Evolutionary conservation across 345 rosid genomes (phyloP).

Genomic region (Citrus cavaleriei): DNA sequence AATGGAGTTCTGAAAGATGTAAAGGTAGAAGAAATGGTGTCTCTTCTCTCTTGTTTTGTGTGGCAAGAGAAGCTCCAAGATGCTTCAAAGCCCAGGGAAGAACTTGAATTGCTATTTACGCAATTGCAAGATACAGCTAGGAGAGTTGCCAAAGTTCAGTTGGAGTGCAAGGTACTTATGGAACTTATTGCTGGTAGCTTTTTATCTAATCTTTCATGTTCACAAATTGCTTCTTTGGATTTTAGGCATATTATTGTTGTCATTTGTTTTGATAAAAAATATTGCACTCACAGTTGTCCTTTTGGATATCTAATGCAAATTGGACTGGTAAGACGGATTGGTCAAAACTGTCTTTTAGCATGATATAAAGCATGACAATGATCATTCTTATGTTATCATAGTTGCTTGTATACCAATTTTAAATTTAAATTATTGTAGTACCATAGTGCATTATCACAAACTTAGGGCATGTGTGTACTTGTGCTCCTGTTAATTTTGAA

Average conservation of each 20-base stretch:
- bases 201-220: neutral
- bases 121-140: conserved; percentile 89
- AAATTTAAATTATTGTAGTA: neutral
- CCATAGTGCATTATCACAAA: too few species aligned
- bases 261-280: neutral
- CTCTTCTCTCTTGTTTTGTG: conserved; percentile 96
- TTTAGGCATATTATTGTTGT: neutral
- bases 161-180: conserved; percentile 80
- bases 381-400: neutral
- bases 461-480: too few species aligned
- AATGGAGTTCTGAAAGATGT: conserved; percentile 80
- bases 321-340: neutral
- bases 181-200: conserved; percentile 1
- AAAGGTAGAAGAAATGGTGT: conserved; percentile 85
- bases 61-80: conserved; percentile 96
- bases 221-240: neutral
- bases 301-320: neutral
- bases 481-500: too few species aligned
- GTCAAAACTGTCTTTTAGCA: neutral
- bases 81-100: conserved; percentile 89
- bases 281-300: neutral
- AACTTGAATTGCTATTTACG: conserved; percentile 78
- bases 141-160: conserved; percentile 85
- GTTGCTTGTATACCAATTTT: neutral
- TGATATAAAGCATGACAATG: neutral